These are phyloP conservation scores for Cercospora sp. DNA, from an alignment of 2,329 filamentous ascomycete genomes.

Conservation along the genomic window DNA sequence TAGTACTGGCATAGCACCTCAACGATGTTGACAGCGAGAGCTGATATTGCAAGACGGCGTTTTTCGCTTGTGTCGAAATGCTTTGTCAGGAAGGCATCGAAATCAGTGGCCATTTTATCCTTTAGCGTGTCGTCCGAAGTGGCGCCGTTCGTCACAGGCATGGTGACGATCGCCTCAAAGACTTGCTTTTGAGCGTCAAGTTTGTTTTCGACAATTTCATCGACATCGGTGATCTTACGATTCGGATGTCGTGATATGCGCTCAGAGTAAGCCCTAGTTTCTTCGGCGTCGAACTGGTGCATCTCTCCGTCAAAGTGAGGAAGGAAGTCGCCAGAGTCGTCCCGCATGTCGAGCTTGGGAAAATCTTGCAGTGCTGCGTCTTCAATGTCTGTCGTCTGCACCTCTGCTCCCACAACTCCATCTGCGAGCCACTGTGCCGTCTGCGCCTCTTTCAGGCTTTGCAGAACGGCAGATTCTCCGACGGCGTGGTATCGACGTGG, in stretches of 20 bases:
- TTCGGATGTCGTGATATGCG: background rate
- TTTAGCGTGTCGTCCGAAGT: background rate
- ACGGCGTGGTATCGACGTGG: background rate
- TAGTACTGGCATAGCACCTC: background rate
- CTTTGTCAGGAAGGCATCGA: background rate
- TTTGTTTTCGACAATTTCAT: background rate
- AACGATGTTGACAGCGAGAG: background rate
- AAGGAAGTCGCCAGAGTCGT: background rate
- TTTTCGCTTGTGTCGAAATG: background rate
- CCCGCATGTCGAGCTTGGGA: background rate
- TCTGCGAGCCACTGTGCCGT: background rate
- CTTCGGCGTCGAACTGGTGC: background rate
- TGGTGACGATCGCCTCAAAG: background rate
- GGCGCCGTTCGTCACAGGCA: background rate
- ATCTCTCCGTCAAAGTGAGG: background rate
- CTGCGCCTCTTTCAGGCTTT: background rate
- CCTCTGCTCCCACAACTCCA: background rate
- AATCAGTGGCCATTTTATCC: background rate
- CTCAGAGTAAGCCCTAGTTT: background rate
- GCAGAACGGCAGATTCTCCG: background rate
- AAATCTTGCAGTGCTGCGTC: background rate
- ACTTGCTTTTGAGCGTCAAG: background rate
- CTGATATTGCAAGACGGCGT: background rate
- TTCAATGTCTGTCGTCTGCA: background rate
- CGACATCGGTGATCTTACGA: background rate